Percentiles rank a stretch among this genome's conserved stretches.
Conservation (phyloP, 768 basidiomycete species). For the Mycena galopus region DNA sequence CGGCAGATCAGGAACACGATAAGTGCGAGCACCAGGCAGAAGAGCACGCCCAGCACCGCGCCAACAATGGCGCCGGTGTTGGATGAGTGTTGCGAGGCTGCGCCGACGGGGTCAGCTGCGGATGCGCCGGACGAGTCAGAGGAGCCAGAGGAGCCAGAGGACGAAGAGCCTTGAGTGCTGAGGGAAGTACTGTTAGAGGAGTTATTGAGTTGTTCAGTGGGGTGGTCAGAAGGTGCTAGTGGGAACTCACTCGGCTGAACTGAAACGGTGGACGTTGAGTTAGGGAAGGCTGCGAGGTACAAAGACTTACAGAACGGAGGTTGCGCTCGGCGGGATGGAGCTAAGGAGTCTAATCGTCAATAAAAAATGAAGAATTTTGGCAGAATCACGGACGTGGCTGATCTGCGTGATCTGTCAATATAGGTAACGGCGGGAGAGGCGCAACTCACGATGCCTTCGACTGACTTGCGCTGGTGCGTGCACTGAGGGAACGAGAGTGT, state of each 20-base stretch:
- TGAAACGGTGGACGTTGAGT: neutral
- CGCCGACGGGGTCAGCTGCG: neutral
- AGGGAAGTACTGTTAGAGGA: neutral
- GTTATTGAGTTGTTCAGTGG: neutral
- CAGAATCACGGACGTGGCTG: neutral
- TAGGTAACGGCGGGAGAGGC: neutral
- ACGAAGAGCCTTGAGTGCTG: neutral
- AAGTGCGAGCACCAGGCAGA: constrained; percentile 30
- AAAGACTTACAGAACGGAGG: constrained; percentile 8
- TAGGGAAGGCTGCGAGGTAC: neutral
- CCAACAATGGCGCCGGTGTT: constrained; percentile 47
- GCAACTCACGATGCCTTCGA: constrained; percentile 3
- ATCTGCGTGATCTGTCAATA: neutral
- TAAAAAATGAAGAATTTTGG: too few relatives aligned
- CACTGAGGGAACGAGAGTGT: neutral
- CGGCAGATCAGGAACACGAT: constrained; percentile 38
- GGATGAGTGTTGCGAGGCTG: constrained; percentile 4
- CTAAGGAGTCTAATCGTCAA: neutral
- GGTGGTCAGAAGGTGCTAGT: neutral
- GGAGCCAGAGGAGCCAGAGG: neutral
- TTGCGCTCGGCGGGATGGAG: neutral
- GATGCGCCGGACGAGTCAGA: constrained; percentile 1
- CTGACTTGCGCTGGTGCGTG: neutral
- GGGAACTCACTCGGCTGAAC: neutral
- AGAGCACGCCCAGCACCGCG: constrained; percentile 43